Base-by-base conservation (phyloP, 1,284 basidiomycete species). In the Tetrapyrgos nigripes region DNA sequence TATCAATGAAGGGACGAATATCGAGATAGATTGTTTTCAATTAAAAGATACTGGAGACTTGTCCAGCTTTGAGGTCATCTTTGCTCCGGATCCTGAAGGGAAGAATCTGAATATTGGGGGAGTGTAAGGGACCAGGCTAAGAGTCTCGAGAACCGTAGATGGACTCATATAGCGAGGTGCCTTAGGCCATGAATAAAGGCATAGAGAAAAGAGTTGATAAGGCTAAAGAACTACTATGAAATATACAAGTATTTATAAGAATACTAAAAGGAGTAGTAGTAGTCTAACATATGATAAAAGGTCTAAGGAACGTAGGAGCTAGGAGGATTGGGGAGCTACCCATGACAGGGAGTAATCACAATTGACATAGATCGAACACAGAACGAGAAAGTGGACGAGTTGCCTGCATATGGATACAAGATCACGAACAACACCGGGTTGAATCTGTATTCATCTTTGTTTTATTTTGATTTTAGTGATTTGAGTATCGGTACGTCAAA, bases 341-440 rank as follows among this genome's bases (percentile, higher is more conserved):
- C n/a, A n/a, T n/a, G n/a, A n/a, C n/a, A n/a, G n/a, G n/a, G n/a
- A 26, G 48, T 58, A 3, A 57, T 65, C 33, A 53, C 62, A 11
- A 35, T 67, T 27, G 33, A 54, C 21, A 53, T 55, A 10, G 31
- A 55, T 10, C 43, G 55, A 17, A 55, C 58, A 14, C 50, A 48
- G 13, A 45, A 27, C n/a, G n/a, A n/a, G n/a, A n/a, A n/a, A n/a
- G n/a, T n/a, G n/a, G n/a, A n/a, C n/a, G n/a, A n/a, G n/a, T n/a
- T n/a, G n/a, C n/a, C n/a, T n/a, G n/a, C n/a, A 21, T 67, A 65
- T 50, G 64, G 64, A 14, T 50, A 60, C 48, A 58, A 61, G 29
- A 48, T 66, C 45, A 55, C 35, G 14, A 68, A 62, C 35, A 57
- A 53, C 5, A 33, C 55, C 17, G 29, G 37, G 17, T 21, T 50